A percentile compares a stretch with the other conserved stretches of the same genome.
phyloP scores from a whole-genome alignment of 306 rosid species.

The Erythrophleum fordii region DNA sequence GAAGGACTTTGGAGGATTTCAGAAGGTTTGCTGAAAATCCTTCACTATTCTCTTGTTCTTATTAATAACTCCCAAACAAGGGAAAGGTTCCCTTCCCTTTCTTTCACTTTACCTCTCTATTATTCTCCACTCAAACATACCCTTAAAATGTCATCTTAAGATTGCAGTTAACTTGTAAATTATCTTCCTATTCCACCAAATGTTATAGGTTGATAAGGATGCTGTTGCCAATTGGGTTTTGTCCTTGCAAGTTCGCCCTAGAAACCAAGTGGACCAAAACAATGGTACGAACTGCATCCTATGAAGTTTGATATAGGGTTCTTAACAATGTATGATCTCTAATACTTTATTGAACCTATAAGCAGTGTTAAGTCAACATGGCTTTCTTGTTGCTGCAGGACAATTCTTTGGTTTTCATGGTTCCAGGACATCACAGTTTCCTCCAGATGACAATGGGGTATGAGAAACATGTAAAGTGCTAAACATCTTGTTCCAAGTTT shows the following conservation, averaged over 20 bases:
- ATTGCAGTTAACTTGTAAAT: neutral
- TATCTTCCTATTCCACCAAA: neutral
- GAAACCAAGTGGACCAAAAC: constrained; percentile 43
- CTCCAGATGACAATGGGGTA: constrained; percentile 69
- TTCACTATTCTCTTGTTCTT: neutral
- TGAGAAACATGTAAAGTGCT: constrained; percentile 32
- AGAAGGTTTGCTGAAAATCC: neutral
- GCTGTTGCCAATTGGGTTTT: constrained; percentile 78
- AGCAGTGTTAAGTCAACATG: neutral
- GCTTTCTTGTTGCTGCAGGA: constrained; percentile 59
- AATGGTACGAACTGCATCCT: constrained; percentile 52
- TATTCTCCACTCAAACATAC: neutral
- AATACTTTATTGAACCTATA: constrained; percentile 13
- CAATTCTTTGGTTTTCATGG: constrained; percentile 87
- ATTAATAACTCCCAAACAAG: neutral
- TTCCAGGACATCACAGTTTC: constrained; percentile 74
- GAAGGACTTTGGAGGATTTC: neutral
- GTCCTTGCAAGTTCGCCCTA: constrained; percentile 74
- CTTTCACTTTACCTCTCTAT: neutral
- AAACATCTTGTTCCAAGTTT: neutral
- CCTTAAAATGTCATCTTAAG: neutral
- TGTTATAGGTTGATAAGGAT: constrained; percentile 66
- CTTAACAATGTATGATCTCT: neutral
- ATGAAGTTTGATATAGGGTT: neutral
- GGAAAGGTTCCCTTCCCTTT: neutral